Evolutionary conservation across 1,284 basidiomycete species (phyloP).

Genomic region (Puccinia triticina): DNA sequence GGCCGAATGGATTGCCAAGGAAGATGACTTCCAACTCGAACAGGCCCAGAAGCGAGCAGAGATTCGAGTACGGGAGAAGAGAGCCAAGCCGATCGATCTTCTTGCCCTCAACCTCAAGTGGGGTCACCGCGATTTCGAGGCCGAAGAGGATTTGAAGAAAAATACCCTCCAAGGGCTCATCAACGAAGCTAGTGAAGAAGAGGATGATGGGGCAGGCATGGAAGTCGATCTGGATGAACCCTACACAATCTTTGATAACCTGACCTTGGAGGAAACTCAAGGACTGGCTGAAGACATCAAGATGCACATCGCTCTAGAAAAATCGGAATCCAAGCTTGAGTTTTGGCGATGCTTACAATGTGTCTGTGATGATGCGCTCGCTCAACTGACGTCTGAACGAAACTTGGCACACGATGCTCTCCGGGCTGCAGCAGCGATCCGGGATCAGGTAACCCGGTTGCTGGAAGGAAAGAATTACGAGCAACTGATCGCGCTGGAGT

Average conservation of each 20-base stretch:
- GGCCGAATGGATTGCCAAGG: conserved; percentile 96
- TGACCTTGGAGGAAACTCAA: conserved; percentile 82
- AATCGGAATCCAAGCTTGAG: conserved; percentile 80
- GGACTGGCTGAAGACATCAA: conserved; percentile 94
- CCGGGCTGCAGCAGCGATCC: conserved; percentile 71
- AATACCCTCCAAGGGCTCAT: conserved; percentile 59
- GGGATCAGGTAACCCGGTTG: conserved; percentile 73
- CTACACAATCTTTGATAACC: conserved; percentile 90
- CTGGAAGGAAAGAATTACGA: conserved; percentile 79
- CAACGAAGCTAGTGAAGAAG: conserved; percentile 64
- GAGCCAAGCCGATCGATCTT: conserved; percentile 94
- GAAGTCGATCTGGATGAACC: conserved; percentile 99
- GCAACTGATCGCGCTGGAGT: conserved; percentile 79
- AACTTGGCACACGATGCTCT: conserved; percentile 64
- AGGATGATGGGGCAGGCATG: conserved; percentile 80
- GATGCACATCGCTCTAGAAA: conserved; percentile 84
- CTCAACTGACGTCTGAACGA: conserved; percentile 69
- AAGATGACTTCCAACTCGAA: conserved; percentile 94
- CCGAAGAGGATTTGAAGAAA: conserved; percentile 55
- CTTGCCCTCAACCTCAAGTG: conserved; percentile 86
- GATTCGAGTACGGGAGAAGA: conserved; percentile 90
- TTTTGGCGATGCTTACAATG: conserved; percentile 99
- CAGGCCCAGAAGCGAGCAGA: conserved; percentile 87
- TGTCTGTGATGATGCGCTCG: conserved; percentile 89
- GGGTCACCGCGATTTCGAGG: conserved; percentile 61